Base-by-base conservation (phyloP, 768 basidiomycete genomes). In the Tulasnella sp. region DNA sequence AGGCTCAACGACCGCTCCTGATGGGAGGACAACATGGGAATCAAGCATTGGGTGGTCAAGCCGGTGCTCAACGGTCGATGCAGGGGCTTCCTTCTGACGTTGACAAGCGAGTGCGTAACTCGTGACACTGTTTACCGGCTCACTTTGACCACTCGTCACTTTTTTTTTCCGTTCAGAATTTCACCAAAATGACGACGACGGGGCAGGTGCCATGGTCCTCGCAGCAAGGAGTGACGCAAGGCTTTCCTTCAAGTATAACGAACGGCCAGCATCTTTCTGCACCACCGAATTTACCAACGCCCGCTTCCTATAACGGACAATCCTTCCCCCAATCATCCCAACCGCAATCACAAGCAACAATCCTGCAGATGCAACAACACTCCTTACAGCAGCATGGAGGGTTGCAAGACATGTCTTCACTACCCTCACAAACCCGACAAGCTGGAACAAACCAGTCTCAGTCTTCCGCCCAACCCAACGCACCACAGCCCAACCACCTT, bases 51-150 rank as follows among this genome's bases (percentile, higher is more conserved):
- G 31, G n/a, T n/a, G n/a, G n/a, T n/a, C n/a, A n/a, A 42, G 57
- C 69, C 66, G n/a, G n/a, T 58, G 51, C 72, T 65, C 59, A 73
- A 68, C 62, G 68, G 65, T 39, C 67, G 46, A 67, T 67, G 45
- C 64, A 57, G 29, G 63, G 64, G 6, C 77, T 78, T 58, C 79
- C 78, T 69, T 71, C 75, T 17, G 85, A 87, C 55, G 71, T 76
- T 15, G 85, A 86, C 64, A 86, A 86, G 65, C 76, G 84, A 74
- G 83, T 84, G 70, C 70, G 82, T 76, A 39, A 60, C 23, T 14
- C 42, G 21, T 25, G 37, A 19, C 23, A 14, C 40, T 11, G 11
- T 43, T 23, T 56, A 17, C 51, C 32, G 48, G 25, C 17, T 57
- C 23, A 25, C 17, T 32, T 6, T 17, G 19, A 17, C 41, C 39